Conservation (phyloP, 176 grass and related monocot genomes). For the Chrysopogon serrulatus region DNA sequence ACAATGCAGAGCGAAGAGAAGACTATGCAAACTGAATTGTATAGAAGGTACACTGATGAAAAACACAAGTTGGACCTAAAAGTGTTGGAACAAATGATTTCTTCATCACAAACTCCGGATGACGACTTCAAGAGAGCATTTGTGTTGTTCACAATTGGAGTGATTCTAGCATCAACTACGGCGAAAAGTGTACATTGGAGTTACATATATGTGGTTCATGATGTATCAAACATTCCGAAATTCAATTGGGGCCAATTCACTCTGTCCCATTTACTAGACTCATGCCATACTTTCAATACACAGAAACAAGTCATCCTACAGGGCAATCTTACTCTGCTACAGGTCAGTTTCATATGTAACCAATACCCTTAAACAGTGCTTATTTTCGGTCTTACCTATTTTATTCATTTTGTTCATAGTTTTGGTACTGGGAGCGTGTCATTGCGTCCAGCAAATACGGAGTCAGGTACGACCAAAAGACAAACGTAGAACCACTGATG, state of each 20-base stretch:
- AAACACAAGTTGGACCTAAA: no score
- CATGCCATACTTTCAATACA: background rate
- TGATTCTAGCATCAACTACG: background rate
- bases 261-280: background rate
- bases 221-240: background rate
- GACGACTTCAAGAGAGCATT: background rate
- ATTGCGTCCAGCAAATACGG: background rate
- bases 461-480: background rate
- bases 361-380: background rate
- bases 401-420: background rate
- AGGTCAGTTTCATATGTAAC: background rate
- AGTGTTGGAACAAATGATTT: no score
- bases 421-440: background rate
- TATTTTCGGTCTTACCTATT: background rate
- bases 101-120: background rate
- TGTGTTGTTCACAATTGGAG: background rate
- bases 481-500: background rate
- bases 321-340: background rate
- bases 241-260: background rate
- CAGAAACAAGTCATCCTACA: background rate
- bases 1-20: no score
- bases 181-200: no score
- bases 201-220: background rate
- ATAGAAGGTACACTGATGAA: no score
- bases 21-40: no score